phyloP scores from a whole-genome alignment of 352 stramenopile genomes.

The Globisporangium middletonii region DNA sequence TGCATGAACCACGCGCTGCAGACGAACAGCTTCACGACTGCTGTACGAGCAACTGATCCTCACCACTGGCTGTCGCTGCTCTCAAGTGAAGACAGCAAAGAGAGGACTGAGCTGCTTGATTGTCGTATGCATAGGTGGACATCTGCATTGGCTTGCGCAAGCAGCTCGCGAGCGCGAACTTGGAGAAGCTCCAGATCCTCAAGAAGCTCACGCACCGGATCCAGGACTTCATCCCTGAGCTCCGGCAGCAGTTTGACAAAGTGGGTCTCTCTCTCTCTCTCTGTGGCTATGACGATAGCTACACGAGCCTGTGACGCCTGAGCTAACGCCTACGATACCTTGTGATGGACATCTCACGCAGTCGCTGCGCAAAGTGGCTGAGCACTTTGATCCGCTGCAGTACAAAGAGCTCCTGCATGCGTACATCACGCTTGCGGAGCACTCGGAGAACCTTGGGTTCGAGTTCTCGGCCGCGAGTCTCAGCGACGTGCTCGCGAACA shows the following conservation, averaged over 20 bases:
- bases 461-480: constrained; percentile 70
- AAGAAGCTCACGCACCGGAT: constrained; percentile 56
- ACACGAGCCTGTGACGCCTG: background rate
- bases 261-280: constrained; percentile 16
- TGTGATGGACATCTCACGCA: constrained; percentile 11
- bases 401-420: constrained; percentile 83
- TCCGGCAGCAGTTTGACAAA: constrained; percentile 68
- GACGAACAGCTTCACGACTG: constrained; percentile 57
- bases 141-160: constrained; percentile 63
- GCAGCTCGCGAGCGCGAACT: constrained; percentile 30
- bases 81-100: too few relatives aligned
- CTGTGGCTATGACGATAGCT: background rate
- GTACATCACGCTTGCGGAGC: constrained; percentile 71
- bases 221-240: constrained; percentile 69
- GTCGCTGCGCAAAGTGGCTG: constrained; percentile 68
- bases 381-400: constrained; percentile 55
- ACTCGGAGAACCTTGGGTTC: constrained; percentile 71
- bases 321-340: background rate
- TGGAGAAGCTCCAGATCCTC: constrained; percentile 52
- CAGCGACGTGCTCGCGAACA: constrained; percentile 63
- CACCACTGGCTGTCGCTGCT: background rate
- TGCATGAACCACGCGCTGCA: constrained; percentile 69
- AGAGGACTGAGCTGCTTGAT: background rate
- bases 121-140: constrained; percentile 36
- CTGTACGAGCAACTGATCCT: constrained; percentile 24